Base-by-base conservation (phyloP, 257 asterid species). In the Capsicum rhomboideum region DNA sequence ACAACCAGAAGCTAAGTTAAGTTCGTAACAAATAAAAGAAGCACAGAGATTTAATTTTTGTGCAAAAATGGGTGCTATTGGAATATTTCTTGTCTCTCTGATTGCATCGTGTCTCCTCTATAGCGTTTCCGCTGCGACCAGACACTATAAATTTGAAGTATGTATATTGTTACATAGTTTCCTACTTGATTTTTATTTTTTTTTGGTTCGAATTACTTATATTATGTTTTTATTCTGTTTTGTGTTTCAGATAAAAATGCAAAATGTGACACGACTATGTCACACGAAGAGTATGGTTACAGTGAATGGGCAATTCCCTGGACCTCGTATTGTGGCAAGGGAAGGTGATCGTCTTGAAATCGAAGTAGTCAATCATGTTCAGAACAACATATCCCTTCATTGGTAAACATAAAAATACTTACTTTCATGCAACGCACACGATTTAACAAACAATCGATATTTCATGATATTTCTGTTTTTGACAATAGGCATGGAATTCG, bases 401-500 rank as follows among this genome's bases (percentile, higher is more conserved):
- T 91, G 94, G 95, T 16, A 26, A 49, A 3, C 37, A 34, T 5
- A 34, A 34, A 34, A 34, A 34, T 34, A 2, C 37, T 34, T 2
- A 34, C 37, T 34, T 2, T 34, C 37, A 34, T 5, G 37, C 2
- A 34, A 34, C 4, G 37, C 37, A 34, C 4, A 34, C 37, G 37
- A 34, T 34, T 34, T 34, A 34, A 34, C 37, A 34, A 34, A 34
- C 37, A 34, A 34, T 34, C 37, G 37, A 34, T 34, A 34, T 34
- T 34, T 34, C 37, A 34, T 12, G 21, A 44, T 20, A n/a, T 2
- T 20, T 11, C 6, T 67, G 8, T 74, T 49, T 4, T 44, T 12
- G n/a, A 10, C 17, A 31, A 83, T 84, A 91, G 93, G 97, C 97
- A 91, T 53, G 97, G 97, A 11, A 91, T 91, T 17, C 84, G 95